Evolutionary conservation across 345 rosid genomes (phyloP).

Genomic region (sweet orange (Citrus sinensis)): DVS_A1.0 CM039164.1:19006001-19006500

Average conservation of each 20-base stretch:
- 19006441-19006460: constrained; percentile 83
- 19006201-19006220: background rate
- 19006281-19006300: constrained; percentile 96
- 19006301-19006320: constrained; percentile 87
- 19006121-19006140: background rate
- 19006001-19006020: background rate
- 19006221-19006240: background rate
- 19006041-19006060: background rate
- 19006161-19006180: background rate
- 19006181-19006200: background rate
- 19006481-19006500: constrained; percentile 91
- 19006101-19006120: background rate
- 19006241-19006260: constrained; percentile 14
- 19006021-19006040: background rate
- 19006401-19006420: constrained; percentile 86
- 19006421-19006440: constrained; percentile 77
- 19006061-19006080: background rate
- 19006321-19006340: constrained; percentile 80
- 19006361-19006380: constrained; percentile 80
- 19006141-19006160: constrained; percentile 1
- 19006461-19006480: constrained; percentile 71
- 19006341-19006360: constrained; percentile 61
- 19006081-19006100: background rate
- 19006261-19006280: constrained; percentile 58
- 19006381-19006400: constrained; percentile 52